Evolutionary conservation across 305 asterid species (phyloP).

Genomic region (Fraxinus velutina): DNA sequence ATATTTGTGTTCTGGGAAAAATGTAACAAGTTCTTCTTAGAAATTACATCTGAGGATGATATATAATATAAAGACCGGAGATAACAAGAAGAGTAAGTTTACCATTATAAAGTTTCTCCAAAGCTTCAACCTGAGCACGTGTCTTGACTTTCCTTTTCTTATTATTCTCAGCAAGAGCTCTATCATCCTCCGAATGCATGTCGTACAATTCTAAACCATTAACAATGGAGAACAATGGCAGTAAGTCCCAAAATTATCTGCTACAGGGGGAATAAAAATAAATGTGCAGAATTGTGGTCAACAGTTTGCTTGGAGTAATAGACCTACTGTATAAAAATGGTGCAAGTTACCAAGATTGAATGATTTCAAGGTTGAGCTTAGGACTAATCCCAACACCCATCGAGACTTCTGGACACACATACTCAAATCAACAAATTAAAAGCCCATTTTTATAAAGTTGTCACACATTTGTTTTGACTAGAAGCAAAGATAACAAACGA

Average conservation of each 20-base stretch:
- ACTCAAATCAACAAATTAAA: not conserved
- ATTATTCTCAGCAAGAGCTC: constrained; percentile 53
- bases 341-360: not conserved
- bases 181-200: constrained; percentile 64
- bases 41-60: not conserved
- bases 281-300: not conserved
- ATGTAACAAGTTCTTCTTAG: not conserved
- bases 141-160: constrained; percentile 72
- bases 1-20: constrained; percentile 63
- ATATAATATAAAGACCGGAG: not conserved
- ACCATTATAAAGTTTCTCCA: constrained; percentile 59
- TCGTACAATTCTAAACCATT: constrained; percentile 35
- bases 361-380: not conserved
- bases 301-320: not conserved
- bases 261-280: constrained; percentile 7
- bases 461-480: not conserved
- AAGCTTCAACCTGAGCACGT: constrained; percentile 63
- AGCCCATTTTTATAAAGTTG: not conserved
- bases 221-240: constrained; percentile 16
- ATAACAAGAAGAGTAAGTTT: constrained; percentile 20
- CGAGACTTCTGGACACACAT: not conserved
- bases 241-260: not conserved
- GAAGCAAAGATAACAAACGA: not conserved
- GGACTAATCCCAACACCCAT: not conserved
- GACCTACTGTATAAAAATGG: not conserved